Evolutionary conservation across 2,329 filamentous ascomycete species (phyloP), one percentile per base, ranked within the genome.

Genomic region (Sporothrix sp.): DNA sequence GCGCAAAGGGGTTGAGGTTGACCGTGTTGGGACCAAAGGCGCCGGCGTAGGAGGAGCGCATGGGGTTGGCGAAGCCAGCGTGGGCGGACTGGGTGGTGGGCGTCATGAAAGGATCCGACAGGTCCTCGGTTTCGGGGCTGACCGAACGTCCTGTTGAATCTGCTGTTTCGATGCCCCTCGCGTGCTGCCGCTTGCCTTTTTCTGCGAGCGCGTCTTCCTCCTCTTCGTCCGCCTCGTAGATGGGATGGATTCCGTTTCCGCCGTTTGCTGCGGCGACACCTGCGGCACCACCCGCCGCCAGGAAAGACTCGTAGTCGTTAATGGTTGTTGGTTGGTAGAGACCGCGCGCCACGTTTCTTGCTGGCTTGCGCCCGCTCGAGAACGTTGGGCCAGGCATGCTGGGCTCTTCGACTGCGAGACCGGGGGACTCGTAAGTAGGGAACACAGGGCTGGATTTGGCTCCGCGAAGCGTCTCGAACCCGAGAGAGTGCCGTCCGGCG

Each of bases 191-290:
- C 46, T 57, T 53, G 10, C 59, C 58, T 25, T 53, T 52, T 10
- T 56, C 54, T 7, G 53, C 51, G 49, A 63, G 53, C 37, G 57
- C 36, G 18, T 63, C 59, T 1, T 63, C 61, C 7, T 71, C 73
- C 28, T 79, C 75, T 56, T 80, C 76, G 35, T 78, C 76, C 8
- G 74, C 76, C 55, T 81, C 77, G 56, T 76, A 71, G 53, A 81
- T 81, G 1, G 77, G 77, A 54, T 79, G 74, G 55, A 81, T 80
- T 2, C 63, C 66, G 4, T 70, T 70, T 0, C 69, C 61, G 50
- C 54, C 50, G 51, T 33, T 43, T 53, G 43, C 33, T 49, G 39
- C 37, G 30, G 49, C 23, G 8, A 36, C 43, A 47, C 30, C 43
- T 32, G 37, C 46, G 16, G 43, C 39, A 11, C 20, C 44, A 11